Evolutionary conservation across 2,329 filamentous ascomycete genomes (phyloP).

Genomic region (Monilinia polystroma): DNA sequence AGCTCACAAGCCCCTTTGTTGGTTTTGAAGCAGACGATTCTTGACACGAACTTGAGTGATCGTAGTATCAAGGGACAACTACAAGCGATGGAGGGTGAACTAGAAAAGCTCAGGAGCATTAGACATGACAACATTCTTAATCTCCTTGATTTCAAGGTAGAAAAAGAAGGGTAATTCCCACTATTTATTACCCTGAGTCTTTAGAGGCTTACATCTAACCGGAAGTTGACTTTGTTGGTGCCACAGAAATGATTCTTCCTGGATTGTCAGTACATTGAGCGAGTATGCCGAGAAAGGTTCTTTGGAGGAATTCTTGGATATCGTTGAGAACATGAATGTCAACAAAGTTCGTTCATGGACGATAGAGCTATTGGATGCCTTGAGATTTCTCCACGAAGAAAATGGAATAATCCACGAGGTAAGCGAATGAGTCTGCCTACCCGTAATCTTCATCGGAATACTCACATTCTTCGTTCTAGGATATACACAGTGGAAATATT

Average conservation of each 20-base stretch:
- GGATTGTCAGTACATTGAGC: conserved; percentile 73
- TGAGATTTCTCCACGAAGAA: conserved; percentile 77
- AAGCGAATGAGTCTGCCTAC: background rate
- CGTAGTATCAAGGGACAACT: conserved; percentile 68
- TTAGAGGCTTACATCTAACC: conserved; percentile 28
- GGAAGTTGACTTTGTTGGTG: conserved; percentile 26
- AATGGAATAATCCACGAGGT: conserved; percentile 76
- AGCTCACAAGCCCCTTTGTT: conserved; percentile 55
- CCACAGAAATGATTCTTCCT: conserved; percentile 46
- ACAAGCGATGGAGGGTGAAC: conserved; percentile 70
- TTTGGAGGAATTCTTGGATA: conserved; percentile 75
- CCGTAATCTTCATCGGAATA: background rate
- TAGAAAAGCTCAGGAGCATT: conserved; percentile 73
- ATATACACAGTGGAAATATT: conserved; percentile 77
- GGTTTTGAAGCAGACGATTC: conserved; percentile 68
- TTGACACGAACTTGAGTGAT: conserved; percentile 59
- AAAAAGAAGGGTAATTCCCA: conserved; percentile 48
- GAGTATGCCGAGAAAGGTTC: conserved; percentile 81
- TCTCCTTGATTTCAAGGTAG: conserved; percentile 80
- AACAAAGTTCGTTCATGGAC: conserved; percentile 83
- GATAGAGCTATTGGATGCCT: conserved; percentile 83
- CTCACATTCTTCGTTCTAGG: conserved; percentile 35
- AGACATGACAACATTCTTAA: conserved; percentile 75
- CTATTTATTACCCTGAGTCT: background rate
- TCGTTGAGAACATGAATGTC: conserved; percentile 71